Conservation (phyloP, 2,329 filamentous ascomycete genomes). For the Gyromitra esculenta region DNA sequence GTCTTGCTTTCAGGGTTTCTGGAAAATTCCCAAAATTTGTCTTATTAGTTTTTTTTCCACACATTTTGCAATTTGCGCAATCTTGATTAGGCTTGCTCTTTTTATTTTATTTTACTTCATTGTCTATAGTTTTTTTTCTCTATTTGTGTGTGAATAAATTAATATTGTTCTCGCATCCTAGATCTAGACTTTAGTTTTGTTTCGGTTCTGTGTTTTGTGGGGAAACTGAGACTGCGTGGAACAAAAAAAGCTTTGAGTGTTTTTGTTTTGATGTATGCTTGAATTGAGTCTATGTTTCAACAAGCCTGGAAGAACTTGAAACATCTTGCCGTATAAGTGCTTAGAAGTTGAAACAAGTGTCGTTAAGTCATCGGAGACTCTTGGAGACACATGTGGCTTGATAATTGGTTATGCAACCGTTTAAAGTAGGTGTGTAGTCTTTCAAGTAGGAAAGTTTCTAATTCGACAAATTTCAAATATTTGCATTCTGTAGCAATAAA, state of each 20-base stretch:
- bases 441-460: not conserved
- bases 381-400: not conserved
- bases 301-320: not conserved
- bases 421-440: not conserved
- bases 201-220: not conserved
- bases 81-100: slow-evolving; percentile 9
- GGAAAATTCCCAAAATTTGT: slow-evolving; percentile 8
- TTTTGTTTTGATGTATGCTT: slow-evolving; percentile 2
- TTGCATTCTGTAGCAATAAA: not conserved
- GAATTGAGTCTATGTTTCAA: not conserved
- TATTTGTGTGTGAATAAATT: slow-evolving; percentile 21
- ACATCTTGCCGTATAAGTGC: not conserved
- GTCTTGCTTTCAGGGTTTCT: slow-evolving; percentile 20
- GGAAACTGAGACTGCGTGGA: not conserved
- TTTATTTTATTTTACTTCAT: slow-evolving; percentile 11
- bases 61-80: slow-evolving; percentile 15
- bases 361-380: not conserved
- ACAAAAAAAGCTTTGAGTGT: not conserved
- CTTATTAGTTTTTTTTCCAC: slow-evolving; percentile 17
- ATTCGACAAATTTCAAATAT: not conserved
- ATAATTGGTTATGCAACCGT: slow-evolving; percentile 7
- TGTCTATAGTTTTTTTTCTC: slow-evolving; percentile 34
- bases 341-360: not conserved
- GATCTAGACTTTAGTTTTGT: not conserved
- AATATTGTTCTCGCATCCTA: slow-evolving; percentile 1